phyloP scores from a whole-genome alignment of 2,329 filamentous ascomycete genomes.

The Sporothrix sp. region DNA sequence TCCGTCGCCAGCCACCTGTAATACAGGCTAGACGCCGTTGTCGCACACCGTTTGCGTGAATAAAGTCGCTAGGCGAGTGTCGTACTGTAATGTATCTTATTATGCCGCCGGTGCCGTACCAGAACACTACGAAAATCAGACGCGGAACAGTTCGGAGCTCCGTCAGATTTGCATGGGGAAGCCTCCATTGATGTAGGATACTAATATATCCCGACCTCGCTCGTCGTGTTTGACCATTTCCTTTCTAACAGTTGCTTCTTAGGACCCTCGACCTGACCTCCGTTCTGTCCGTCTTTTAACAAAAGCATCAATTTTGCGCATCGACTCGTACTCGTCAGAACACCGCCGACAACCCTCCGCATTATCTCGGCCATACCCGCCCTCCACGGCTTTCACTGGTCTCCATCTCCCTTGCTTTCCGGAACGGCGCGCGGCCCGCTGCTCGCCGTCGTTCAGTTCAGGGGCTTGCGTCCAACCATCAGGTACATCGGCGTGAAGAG shows the following conservation, averaged over 20 bases:
- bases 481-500: slow-evolving; percentile 99
- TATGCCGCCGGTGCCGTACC: too few relatives aligned
- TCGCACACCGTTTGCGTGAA: slow-evolving; percentile 12
- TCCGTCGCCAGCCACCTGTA: slow-evolving; percentile 7
- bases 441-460: slow-evolving; percentile 23
- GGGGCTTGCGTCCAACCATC: slow-evolving; percentile 85
- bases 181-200: background rate
- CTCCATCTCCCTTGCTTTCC: background rate
- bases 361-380: slow-evolving; percentile 8
- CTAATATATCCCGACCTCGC: too few relatives aligned
- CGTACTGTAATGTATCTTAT: too few relatives aligned
- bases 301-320: too few relatives aligned
- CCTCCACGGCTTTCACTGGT: background rate
- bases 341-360: slow-evolving; percentile 7
- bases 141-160: slow-evolving; percentile 9
- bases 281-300: too few relatives aligned
- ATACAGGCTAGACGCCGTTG: slow-evolving; percentile 7
- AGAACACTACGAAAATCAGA: too few relatives aligned
- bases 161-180: background rate
- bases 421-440: too few relatives aligned
- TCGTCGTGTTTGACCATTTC: too few relatives aligned
- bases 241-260: too few relatives aligned
- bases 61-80: slow-evolving; percentile 7
- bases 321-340: too few relatives aligned
- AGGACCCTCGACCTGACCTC: too few relatives aligned